Conservation (phyloP, 2,329 filamentous ascomycete genomes). For the Pseudogymnoascus sp. region DNA sequence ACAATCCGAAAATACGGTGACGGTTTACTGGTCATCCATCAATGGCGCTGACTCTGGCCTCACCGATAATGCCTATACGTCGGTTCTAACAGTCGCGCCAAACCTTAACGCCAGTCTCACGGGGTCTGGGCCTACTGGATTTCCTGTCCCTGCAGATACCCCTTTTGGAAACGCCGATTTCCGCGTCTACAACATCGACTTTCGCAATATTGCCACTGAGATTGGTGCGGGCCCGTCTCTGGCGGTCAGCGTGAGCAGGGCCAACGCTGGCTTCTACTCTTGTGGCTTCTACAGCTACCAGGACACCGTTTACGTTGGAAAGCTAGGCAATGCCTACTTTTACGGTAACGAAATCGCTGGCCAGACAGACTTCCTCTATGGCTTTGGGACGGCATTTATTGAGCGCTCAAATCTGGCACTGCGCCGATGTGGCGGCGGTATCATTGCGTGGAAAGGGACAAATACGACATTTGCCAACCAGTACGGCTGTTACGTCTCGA, state of each 20-base stretch:
- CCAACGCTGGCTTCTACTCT: conserved; percentile 60
- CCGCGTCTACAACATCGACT: conserved; percentile 58
- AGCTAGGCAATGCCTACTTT: conserved; percentile 59
- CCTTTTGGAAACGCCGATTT: conserved; percentile 58
- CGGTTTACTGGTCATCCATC: conserved; percentile 51
- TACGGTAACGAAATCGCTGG: conserved; percentile 52
- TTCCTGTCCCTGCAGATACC: conserved; percentile 49
- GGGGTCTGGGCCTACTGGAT: conserved; percentile 53
- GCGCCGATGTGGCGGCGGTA: conserved; percentile 55
- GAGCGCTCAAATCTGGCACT: conserved; percentile 45
- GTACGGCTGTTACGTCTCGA: conserved; percentile 57
- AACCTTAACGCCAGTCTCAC: conserved; percentile 55
- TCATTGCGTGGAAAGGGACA: conserved; percentile 61
- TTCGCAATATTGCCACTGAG: conserved; percentile 39
- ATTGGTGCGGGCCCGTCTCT: conserved; percentile 46
- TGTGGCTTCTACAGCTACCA: conserved; percentile 60
- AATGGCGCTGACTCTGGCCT: conserved; percentile 32
- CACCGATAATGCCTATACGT: conserved; percentile 53
- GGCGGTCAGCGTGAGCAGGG: conserved; percentile 51
- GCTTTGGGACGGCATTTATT: conserved; percentile 57
- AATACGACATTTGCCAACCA: conserved; percentile 60
- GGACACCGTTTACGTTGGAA: conserved; percentile 61
- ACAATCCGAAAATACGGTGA: conserved; percentile 38
- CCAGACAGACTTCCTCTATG: conserved; percentile 61
- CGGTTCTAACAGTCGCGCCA: conserved; percentile 53